Evolutionary conservation across 2,329 filamentous ascomycete species (phyloP).

Genomic region (Alternaria sp.): DNA sequence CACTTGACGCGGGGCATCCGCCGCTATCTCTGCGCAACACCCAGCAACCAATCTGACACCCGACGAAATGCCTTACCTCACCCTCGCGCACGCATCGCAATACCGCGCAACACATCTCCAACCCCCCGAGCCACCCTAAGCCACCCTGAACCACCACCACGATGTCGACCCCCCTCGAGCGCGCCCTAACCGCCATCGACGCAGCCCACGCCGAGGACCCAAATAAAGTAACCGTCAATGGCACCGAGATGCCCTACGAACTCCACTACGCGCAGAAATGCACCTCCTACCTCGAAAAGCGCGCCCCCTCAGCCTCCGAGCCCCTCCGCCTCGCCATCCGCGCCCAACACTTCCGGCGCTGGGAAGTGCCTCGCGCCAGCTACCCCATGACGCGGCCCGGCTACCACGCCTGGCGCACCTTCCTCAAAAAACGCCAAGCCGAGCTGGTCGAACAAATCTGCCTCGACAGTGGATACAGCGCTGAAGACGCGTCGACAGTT

Average conservation of each 20-base stretch:
- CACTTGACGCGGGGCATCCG: slow-evolving; percentile 23
- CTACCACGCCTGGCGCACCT: slow-evolving; percentile 80
- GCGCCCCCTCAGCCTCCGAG: slow-evolving; percentile 67
- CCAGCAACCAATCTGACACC: slow-evolving; percentile 13
- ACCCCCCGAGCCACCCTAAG: neutral
- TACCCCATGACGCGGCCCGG: slow-evolving; percentile 78
- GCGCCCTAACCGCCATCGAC: slow-evolving; percentile 73
- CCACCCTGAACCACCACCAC: neutral
- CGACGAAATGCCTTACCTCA: slow-evolving; percentile 17
- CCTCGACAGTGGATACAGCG: slow-evolving; percentile 56
- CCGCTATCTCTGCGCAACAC: slow-evolving; percentile 14
- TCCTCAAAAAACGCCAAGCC: slow-evolving; percentile 74
- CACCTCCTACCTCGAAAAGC: slow-evolving; percentile 72
- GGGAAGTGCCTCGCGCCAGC: slow-evolving; percentile 77
- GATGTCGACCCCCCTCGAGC: slow-evolving; percentile 37
- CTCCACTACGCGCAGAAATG: slow-evolving; percentile 82
- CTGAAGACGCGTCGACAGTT: slow-evolving; percentile 65
- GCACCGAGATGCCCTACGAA: slow-evolving; percentile 69
- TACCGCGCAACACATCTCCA: neutral
- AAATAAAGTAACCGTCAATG: slow-evolving; percentile 56
- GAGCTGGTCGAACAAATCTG: slow-evolving; percentile 64
- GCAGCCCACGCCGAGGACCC: slow-evolving; percentile 73
- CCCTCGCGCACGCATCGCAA: neutral
- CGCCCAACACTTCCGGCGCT: slow-evolving; percentile 84
- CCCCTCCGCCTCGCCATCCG: slow-evolving; percentile 76